Evolutionary conservation across 2,329 filamentous ascomycete genomes (phyloP), one percentile per base, ranked within the genome.

Genomic region (Trichophyton simii): DNA sequence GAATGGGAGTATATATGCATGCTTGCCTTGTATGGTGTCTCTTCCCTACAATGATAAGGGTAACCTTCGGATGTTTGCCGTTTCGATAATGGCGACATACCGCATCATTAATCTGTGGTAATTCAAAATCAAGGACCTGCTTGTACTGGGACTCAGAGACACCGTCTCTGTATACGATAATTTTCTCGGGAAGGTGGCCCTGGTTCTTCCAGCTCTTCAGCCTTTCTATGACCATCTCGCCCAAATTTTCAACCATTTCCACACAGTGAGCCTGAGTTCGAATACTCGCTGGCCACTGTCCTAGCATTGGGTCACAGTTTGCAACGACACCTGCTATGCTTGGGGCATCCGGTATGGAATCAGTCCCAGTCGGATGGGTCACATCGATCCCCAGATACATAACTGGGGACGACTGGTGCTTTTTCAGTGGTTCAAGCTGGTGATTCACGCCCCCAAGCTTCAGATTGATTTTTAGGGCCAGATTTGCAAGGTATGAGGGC

Each of bases 331-430:
- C 54, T n/a, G 54, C 54, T 36, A 57, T 57, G 11, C 46, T 50
- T 44, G 89, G 89, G 0, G 87, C 83, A 0, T 72, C 72, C 0
- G 77, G 72, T 0, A 77, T 71, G 2, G 81, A 85, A 0, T 82
- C 83, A 0, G 84, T 82, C 11, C 61, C 60, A 15, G 90, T 92
- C 0, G 91, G 91, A 68, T 96, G 91, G 0, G 90, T 95, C 0
- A 96, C 90, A 68, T 96, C 91, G 65, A 94, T 86, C 0, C 91
- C 91, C 6, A 94, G 83, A 0, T 96, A 76, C 85, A 96, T 96
- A 0, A 90, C 94, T 66, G 84, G 84, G 82, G 82, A 34, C 86
- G 79, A 5, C 86, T 76, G 22, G 85, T 80, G 0, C 78, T 79
- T 6, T 86, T 75, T 18, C 85, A 80, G 0, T 57, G 59, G 5